These are phyloP conservation scores for Clarireedia paspali DNA, from an alignment of 2,329 filamentous ascomycete genomes.

Conservation along the genomic window DNA sequence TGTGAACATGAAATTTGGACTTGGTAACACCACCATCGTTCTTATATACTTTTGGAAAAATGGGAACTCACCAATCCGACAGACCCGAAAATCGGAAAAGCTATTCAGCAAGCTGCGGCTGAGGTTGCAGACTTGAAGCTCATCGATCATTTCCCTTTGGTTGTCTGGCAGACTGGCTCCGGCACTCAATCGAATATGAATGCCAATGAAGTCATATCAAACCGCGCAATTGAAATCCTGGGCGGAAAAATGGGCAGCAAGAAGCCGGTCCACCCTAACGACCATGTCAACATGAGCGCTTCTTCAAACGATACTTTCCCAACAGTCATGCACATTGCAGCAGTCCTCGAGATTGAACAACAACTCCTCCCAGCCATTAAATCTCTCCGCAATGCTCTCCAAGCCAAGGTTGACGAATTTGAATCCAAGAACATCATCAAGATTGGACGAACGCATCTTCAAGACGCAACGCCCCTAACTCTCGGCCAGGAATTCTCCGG, in stretches of 20 bases:
- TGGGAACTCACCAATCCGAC: constrained; percentile 24
- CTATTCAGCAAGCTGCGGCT: constrained; percentile 87
- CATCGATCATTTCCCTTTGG: constrained; percentile 93
- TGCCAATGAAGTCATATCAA: constrained; percentile 99
- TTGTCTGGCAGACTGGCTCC: constrained; percentile 98
- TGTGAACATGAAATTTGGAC: constrained; percentile 91
- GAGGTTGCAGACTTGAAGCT: constrained; percentile 94
- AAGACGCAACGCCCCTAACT: constrained; percentile 93
- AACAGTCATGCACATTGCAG: constrained; percentile 98
- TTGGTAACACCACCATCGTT: constrained; percentile 46
- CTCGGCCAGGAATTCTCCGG: constrained; percentile 97
- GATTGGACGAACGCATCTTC: constrained; percentile 95
- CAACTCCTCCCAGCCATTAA: constrained; percentile 75
- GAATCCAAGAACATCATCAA: constrained; percentile 87
- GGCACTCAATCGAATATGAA: constrained; percentile 99
- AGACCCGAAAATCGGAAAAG: constrained; percentile 85
- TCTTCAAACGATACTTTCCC: constrained; percentile 99
- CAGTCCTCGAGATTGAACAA: constrained; percentile 85
- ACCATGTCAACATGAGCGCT: constrained; percentile 98
- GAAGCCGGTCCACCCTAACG: constrained; percentile 98
- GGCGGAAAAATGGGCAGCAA: constrained; percentile 91
- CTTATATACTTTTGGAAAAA: not conserved
- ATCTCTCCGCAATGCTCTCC: constrained; percentile 74
- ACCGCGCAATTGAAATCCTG: constrained; percentile 96
- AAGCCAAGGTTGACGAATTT: constrained; percentile 84